A percentile compares a stretch with the other conserved stretches of the same genome.
Evolutionary conservation across 2,329 filamentous ascomycete genomes (phyloP).

Genomic region (Knufia fluminis): DNA sequence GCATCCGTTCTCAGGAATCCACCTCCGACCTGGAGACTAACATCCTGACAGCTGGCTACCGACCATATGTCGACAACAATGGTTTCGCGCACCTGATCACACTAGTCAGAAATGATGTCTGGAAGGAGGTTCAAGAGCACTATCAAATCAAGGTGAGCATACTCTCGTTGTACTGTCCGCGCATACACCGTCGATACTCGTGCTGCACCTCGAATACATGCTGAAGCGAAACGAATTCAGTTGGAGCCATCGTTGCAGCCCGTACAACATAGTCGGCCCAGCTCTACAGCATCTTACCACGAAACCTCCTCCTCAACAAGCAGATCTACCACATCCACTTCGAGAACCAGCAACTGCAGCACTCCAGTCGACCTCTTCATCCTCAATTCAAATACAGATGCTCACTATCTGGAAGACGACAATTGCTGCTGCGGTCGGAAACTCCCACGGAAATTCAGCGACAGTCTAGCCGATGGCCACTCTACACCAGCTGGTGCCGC

Average conservation of each 20-base stretch:
- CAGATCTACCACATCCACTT: no score
- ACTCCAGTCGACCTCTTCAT: neutral
- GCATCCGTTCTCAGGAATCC: neutral
- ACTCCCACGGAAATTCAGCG: neutral
- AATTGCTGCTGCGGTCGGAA: neutral
- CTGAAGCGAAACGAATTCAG: neutral
- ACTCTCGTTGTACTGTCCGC: constrained; percentile 10
- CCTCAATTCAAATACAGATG: neutral
- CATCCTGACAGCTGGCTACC: constrained; percentile 45
- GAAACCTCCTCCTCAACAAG: no score
- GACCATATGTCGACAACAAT: constrained; percentile 53
- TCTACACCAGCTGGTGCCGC: neutral
- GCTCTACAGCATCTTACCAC: no score
- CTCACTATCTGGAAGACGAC: neutral
- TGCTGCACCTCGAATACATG: neutral
- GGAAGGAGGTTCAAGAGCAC: constrained; percentile 46
- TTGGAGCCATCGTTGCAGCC: no score
- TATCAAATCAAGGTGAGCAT: constrained; percentile 50
- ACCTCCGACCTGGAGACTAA: constrained; percentile 3
- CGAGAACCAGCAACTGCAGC: neutral
- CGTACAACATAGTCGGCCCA: no score
- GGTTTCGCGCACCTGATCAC: constrained; percentile 57
- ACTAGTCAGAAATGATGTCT: constrained; percentile 46
- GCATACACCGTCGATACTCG: neutral
- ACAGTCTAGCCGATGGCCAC: neutral